phyloP scores from a whole-genome alignment of 805 yeast species.

The Maudiozyma turicensis region DNA sequence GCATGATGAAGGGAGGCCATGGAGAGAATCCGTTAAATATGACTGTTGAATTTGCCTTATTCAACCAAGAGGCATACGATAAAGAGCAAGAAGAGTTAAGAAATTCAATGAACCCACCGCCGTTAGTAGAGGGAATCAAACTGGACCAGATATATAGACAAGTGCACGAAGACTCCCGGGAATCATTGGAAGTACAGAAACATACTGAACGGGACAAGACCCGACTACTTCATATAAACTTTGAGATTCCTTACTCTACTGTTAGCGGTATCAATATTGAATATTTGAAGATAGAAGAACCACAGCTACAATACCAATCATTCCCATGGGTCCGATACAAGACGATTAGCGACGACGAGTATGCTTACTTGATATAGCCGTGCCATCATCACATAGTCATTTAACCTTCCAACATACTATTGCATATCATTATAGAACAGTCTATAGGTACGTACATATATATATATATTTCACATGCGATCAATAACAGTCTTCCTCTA shows the following conservation, averaged over 20 bases:
- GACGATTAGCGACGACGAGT: constrained; percentile 34
- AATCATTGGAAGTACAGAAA: not conserved
- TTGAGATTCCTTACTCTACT: constrained; percentile 55
- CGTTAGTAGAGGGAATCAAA: constrained; percentile 27
- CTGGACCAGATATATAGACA: constrained; percentile 28
- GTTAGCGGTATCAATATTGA: constrained; percentile 60
- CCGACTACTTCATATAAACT: constrained; percentile 37
- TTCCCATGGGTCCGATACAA: constrained; percentile 74
- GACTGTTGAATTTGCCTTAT: constrained; percentile 43
- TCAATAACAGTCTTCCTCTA: too few relatives aligned
- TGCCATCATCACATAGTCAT: not conserved
- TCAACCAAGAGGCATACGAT: constrained; percentile 21
- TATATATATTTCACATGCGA: too few relatives aligned
- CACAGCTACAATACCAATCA: constrained; percentile 48
- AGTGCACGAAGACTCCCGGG: constrained; percentile 13
- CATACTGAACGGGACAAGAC: not conserved
- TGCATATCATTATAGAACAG: too few relatives aligned
- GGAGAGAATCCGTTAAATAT: constrained; percentile 45
- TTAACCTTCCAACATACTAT: not conserved
- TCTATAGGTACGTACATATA: too few relatives aligned
- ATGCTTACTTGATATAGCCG: constrained; percentile 19
- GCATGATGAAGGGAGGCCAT: constrained; percentile 40
- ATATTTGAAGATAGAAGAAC: constrained; percentile 58
- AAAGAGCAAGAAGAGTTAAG: constrained; percentile 18
- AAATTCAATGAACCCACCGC: constrained; percentile 32